Base-by-base conservation (phyloP, 1,284 basidiomycete genomes). In the Kwoniella shivajii region DNA sequence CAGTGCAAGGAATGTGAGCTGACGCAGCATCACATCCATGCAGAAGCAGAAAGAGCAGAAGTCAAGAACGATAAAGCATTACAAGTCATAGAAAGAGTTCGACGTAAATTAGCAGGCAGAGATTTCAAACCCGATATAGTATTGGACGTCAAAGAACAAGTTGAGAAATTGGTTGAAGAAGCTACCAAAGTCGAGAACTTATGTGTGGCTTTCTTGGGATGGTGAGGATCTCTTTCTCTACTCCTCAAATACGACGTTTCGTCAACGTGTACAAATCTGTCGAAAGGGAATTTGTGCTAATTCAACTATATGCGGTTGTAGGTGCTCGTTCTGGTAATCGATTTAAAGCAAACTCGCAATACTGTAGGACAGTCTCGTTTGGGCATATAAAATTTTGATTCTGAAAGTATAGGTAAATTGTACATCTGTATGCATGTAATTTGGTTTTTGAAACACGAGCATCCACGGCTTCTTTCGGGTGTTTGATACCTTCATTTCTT, bases 121-220 rank as follows among this genome's bases (percentile, higher is more conserved):
- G 93, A 96, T 73, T 96, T 96, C 80, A 88, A 93, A 71, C 88
- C 91, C 0, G 87, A 89, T 10, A 80, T 85, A 44, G 81, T 83
- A 3, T 81, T 97, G 52, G 81, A 82, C 26, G 88, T 95, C 24
- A 80, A 83, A 44, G 83, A 82, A 18, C 93, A 97, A 75, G 92
- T 95, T 20, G 90, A 93, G 72, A 89, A 89, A 73, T 82, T 98
- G 50, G 96, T 97, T 63, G 82, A 86, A 59, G 91, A 96, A 75
- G 91, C 93, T 6, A 95, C 89, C 6, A 88, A 88, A 11, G 80
- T 95, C 44, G 92, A 96, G 77, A 95, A 96, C 74, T 84, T 97
- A 2, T 95, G 92, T 75, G 92, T 94, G 72, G 92, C 90, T 68
- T 98, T 96, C 80, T 91, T 92, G 61, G 93, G 93, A 75, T 96